phyloP scores from a whole-genome alignment of 768 basidiomycete genomes.

The Collybia nuda region DNA sequence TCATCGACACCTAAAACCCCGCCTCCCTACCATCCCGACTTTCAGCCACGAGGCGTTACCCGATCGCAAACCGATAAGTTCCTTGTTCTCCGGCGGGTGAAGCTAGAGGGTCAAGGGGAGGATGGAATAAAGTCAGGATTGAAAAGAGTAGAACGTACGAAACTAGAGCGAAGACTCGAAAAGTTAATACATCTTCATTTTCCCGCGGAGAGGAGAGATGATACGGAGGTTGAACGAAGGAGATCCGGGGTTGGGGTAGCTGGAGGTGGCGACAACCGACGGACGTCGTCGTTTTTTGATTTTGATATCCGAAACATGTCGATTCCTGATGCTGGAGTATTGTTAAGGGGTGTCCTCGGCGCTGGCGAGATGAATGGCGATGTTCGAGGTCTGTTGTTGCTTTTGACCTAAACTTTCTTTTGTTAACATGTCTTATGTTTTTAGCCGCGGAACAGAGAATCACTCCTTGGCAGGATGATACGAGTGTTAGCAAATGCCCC shows the following conservation, averaged over 20 bases:
- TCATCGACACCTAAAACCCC: conserved; percentile 7
- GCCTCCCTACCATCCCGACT: conserved; percentile 81
- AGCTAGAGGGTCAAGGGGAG: conserved; percentile 36
- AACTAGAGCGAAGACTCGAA: conserved; percentile 84
- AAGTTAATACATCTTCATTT: conserved; percentile 82
- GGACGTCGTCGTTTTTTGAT: conserved; percentile 75
- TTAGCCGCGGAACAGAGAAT: conserved; percentile 85
- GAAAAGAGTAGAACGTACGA: conserved; percentile 75
- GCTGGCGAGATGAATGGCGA: conserved; percentile 45
- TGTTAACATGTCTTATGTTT: conserved; percentile 3
- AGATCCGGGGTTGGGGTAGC: conserved; percentile 12
- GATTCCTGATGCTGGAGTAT: conserved; percentile 54
- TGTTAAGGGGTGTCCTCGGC: conserved; percentile 65
- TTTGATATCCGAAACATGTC: conserved; percentile 62
- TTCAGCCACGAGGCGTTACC: conserved; percentile 89
- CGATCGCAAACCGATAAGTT: conserved; percentile 84
- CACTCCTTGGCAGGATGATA: conserved; percentile 93
- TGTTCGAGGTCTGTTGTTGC: conserved; percentile 60
- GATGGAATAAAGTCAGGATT: conserved; percentile 22
- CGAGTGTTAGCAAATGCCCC: conserved; percentile 73
- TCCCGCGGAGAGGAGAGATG: conserved; percentile 29
- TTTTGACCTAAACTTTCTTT: conserved; percentile 3
- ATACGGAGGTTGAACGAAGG: conserved; percentile 7
- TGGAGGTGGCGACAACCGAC: conserved; percentile 27
- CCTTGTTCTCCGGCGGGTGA: conserved; percentile 40